Percentiles rank a stretch among this genome's conserved stretches.
phyloP scores from a whole-genome alignment of 169 alveolate species.

The Sarcocystis neurona region DNA sequence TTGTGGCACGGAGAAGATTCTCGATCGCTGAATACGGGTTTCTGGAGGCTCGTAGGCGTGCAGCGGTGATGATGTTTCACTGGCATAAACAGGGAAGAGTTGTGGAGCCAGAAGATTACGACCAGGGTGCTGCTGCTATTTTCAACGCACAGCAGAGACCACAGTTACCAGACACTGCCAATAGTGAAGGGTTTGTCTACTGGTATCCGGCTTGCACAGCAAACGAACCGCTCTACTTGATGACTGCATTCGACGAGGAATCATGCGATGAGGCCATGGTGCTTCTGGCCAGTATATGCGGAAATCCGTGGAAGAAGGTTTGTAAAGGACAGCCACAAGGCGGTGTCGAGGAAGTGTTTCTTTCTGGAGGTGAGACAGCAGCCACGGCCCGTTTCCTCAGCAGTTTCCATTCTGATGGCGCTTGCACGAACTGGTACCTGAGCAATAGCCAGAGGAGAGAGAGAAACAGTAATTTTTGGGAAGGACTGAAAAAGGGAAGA shows the following conservation, averaged over 20 bases:
- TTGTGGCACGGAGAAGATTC: constrained; percentile 6
- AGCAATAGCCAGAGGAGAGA: too few relatives aligned
- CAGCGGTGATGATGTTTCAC: constrained; percentile 18
- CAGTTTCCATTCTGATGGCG: too few relatives aligned
- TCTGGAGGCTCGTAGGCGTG: neutral
- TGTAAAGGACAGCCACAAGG: neutral
- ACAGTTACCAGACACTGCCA: neutral
- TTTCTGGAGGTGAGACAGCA: too few relatives aligned
- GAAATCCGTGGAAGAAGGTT: neutral
- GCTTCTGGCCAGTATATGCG: constrained; percentile 16
- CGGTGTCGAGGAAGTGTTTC: too few relatives aligned
- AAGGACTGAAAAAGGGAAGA: too few relatives aligned
- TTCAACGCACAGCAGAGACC: neutral
- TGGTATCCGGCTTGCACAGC: neutral
- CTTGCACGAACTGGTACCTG: too few relatives aligned
- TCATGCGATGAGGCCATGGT: constrained; percentile 19
- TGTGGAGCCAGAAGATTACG: constrained; percentile 19
- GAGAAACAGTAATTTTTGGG: too few relatives aligned
- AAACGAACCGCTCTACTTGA: neutral
- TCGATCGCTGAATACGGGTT: neutral
- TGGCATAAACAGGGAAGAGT: neutral
- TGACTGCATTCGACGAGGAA: neutral
- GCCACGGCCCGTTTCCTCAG: too few relatives aligned
- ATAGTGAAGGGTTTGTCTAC: neutral
- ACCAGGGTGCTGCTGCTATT: constrained; percentile 6